Percentiles rank a stretch among this genome's conserved stretches.
Conservation (phyloP, 352 stramenopile genomes). For the Peronospora farinosa region DNA sequence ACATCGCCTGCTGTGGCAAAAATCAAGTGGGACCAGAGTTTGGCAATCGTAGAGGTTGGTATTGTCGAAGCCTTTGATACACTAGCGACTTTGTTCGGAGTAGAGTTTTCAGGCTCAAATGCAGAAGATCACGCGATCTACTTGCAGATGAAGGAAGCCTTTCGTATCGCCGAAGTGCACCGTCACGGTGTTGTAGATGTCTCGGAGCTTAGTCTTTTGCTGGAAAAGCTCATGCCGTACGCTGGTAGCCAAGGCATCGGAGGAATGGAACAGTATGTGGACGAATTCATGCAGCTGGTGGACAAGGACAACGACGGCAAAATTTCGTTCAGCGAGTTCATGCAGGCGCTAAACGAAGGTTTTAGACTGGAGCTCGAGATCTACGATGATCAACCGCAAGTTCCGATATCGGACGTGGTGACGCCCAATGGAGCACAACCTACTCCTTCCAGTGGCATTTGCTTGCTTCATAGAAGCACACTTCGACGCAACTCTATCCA, state of each 20-base stretch:
- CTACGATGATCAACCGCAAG: constrained; percentile 42
- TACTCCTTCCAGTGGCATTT: constrained; percentile 10
- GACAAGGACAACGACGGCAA: constrained; percentile 61
- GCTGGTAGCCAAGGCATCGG: constrained; percentile 34
- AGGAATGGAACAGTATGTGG: constrained; percentile 66
- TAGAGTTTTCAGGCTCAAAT: constrained; percentile 9
- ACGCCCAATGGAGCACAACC: constrained; percentile 6
- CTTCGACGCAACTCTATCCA: constrained; percentile 17
- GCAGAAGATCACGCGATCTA: constrained; percentile 60
- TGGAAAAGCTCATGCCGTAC: constrained; percentile 65
- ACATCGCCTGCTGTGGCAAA: constrained; percentile 27
- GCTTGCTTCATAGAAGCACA: constrained; percentile 14
- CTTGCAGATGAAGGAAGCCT: constrained; percentile 75
- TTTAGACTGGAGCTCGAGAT: constrained; percentile 71
- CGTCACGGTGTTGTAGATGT: constrained; percentile 53
- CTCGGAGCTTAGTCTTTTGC: constrained; percentile 43
- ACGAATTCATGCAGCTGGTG: constrained; percentile 68
- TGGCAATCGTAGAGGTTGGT: constrained; percentile 37
- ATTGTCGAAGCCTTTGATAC: constrained; percentile 56
- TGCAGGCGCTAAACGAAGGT: constrained; percentile 66
- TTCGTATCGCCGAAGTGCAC: constrained; percentile 56
- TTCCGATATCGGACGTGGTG: constrained; percentile 21
- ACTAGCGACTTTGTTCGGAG: constrained; percentile 21
- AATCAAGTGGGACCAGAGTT: constrained; percentile 36
- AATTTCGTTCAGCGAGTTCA: constrained; percentile 70